Evolutionary conservation across 306 rosid species (phyloP).

Genomic region (Rosa persica): DNA sequence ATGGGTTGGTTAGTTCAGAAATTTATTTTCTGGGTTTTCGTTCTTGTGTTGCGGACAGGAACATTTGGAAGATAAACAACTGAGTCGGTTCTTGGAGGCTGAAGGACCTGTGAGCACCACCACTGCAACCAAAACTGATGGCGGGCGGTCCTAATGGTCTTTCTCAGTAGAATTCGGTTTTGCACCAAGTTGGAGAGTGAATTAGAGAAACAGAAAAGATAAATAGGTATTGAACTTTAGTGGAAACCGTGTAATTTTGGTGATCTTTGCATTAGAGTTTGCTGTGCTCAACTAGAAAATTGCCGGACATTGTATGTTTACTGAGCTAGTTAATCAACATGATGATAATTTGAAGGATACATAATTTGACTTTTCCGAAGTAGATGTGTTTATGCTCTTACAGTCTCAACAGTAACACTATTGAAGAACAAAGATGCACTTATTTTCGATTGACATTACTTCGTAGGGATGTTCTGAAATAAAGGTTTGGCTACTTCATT

Average conservation of each 20-base stretch:
- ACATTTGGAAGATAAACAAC: constrained; percentile 64
- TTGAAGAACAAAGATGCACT: background rate
- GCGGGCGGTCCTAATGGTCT: background rate
- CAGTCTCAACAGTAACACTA: background rate
- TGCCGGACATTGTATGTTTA: background rate
- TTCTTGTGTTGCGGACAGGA: constrained; percentile 43
- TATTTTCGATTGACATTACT: background rate
- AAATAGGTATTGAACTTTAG: background rate
- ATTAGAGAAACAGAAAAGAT: background rate
- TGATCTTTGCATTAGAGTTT: background rate
- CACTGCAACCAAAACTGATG: background rate
- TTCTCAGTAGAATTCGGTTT: background rate
- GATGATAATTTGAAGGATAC: background rate
- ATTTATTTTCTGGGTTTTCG: background rate
- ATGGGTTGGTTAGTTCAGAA: background rate
- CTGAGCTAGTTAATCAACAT: constrained; percentile 1
- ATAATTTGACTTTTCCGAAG: background rate
- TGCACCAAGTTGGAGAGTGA: background rate
- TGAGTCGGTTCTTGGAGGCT: constrained; percentile 73
- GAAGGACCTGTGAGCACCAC: constrained; percentile 31
- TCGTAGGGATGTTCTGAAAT: background rate
- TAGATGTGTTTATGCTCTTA: background rate
- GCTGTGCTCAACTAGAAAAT: background rate
- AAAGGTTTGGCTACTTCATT: constrained; percentile 25
- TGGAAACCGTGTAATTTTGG: background rate